A percentile compares a stretch with the other conserved stretches of the same genome.
These are phyloP conservation scores for Suillus subaureus DNA, from an alignment of 768 basidiomycete genomes.

Conservation along the genomic window DNA sequence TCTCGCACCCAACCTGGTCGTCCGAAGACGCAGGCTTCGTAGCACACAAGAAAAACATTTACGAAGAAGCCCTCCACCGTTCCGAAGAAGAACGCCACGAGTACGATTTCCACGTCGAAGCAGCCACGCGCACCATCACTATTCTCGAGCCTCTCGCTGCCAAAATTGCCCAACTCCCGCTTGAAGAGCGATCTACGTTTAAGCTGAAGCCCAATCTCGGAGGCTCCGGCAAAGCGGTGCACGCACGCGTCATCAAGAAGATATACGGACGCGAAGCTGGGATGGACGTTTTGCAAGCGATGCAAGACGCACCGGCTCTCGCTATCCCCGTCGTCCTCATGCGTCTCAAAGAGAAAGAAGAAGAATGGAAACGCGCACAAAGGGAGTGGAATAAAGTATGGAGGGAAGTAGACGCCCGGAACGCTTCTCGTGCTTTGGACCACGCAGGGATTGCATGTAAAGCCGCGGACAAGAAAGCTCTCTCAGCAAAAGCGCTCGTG, in stretches of 20 bases:
- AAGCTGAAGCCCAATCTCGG: constrained; percentile 89
- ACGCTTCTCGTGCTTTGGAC: constrained; percentile 92
- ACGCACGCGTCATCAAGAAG: constrained; percentile 94
- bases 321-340: constrained; percentile 90
- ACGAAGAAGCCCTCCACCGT: constrained; percentile 95
- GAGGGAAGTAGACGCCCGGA: constrained; percentile 94
- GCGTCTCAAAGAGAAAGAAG: constrained; percentile 94
- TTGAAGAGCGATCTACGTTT: constrained; percentile 79
- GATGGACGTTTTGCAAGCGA: constrained; percentile 76
- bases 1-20: constrained; percentile 94
- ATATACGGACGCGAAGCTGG: constrained; percentile 91
- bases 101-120: constrained; percentile 98
- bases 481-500: constrained; percentile 74
- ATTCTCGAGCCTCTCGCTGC: constrained; percentile 90
- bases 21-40: constrained; percentile 93
- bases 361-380: constrained; percentile 97
- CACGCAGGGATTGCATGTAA: constrained; percentile 93
- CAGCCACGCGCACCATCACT: constrained; percentile 86
- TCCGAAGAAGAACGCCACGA: constrained; percentile 98
- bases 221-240: constrained; percentile 82
- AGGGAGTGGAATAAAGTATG: constrained; percentile 99
- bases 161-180: constrained; percentile 77
- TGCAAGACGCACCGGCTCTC: constrained; percentile 90
- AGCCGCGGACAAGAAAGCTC: constrained; percentile 83
- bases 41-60: constrained; percentile 91